Base-by-base conservation (phyloP, 345 rosid species). In the Triadica sebifera region DNA sequence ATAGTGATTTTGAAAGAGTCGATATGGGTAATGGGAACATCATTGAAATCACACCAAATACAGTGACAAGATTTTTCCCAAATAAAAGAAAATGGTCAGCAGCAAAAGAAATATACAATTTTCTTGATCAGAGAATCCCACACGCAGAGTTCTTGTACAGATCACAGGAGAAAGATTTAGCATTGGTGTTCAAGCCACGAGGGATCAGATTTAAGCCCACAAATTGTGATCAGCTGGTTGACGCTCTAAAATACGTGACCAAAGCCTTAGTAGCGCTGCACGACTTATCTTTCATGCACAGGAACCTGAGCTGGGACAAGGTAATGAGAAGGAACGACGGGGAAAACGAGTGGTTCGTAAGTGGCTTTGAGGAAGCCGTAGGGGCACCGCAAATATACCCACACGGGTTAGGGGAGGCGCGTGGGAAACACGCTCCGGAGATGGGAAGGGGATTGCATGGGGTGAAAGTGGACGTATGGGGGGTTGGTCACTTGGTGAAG, bases 381-480 rank as follows among this genome's bases (percentile, higher is more conserved):
- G 90, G 86, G 0, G 85, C 97, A 0, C 99, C 99, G 0, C 97
- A 93, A 83, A 81, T 95, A 52, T 82, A 90, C 78, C 98, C 98
- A 0, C 87, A 84, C 11, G 84, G 72, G 12, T 65, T 51, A 0
- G 65, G 6, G 57, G 95, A 84, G 78, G 89, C 81, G 70, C 84
- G 87, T 70, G 91, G 87, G 12, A 77, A 82, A 22, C 89, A 87
- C 74, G 96, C 97, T 3, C 97, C 98, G 67, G 99, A 93, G 87
- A 89, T 92, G 97, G 94, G 90, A 65, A 82, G 92, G 62, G 99
- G 99, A 4, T 69, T 93, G 82, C 98, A 95, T 76, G 94, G 93
- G 11, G 94, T 91, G 57, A 95, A 95, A 77, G 99, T 95, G 41
- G 99, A 95, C 84, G 96, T 95, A 22, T 95, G 98, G 97, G 99